Evolutionary conservation across 805 yeast genomes (phyloP).

Genomic region (Debaryomyces tyrocola): DNA sequence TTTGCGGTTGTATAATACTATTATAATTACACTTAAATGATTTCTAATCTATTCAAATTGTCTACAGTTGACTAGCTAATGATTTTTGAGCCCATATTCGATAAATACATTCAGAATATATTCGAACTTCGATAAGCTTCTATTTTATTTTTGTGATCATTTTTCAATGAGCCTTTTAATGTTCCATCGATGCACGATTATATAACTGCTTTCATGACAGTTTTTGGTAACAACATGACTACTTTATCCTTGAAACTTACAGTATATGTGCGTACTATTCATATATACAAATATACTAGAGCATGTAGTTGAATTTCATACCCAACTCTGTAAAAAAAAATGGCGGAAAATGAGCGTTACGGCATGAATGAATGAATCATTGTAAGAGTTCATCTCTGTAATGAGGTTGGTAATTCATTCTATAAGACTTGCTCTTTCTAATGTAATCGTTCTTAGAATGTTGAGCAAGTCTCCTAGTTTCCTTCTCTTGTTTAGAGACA

Average conservation of each 20-base stretch:
- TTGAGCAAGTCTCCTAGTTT: constrained; percentile 20
- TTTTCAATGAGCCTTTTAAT: too few species aligned
- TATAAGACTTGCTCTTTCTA: constrained; percentile 24
- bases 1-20: neutral
- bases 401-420: constrained; percentile 36
- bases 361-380: neutral
- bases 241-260: too few species aligned
- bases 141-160: neutral
- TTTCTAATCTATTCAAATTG: too few species aligned
- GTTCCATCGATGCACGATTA: too few species aligned
- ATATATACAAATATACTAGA: too few species aligned
- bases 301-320: too few species aligned
- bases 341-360: neutral
- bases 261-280: too few species aligned
- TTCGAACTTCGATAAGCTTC: constrained; percentile 5
- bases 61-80: too few species aligned
- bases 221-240: too few species aligned
- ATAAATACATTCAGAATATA: neutral
- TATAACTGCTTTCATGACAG: too few species aligned
- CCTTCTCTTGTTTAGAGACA: constrained; percentile 34
- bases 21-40: too few species aligned
- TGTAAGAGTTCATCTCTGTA: constrained; percentile 40
- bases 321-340: neutral
- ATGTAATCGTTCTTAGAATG: constrained; percentile 22
- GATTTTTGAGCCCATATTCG: neutral